Conservation (phyloP, 2,329 filamentous ascomycete species). For the Seiridium unicorne region DNA sequence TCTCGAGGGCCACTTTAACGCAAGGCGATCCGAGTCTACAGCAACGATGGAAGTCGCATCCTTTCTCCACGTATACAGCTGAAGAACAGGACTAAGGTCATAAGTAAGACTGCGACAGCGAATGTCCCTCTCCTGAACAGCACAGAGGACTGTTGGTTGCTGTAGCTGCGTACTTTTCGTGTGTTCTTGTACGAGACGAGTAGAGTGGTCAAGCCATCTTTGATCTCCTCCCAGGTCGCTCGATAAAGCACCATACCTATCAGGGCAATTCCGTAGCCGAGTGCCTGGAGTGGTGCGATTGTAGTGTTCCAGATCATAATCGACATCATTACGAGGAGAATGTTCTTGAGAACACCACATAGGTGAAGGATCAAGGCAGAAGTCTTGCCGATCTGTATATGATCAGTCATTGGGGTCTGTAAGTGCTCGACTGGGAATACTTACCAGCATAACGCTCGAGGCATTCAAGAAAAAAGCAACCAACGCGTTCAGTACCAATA, state of each 20-base stretch:
- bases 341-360: conserved; percentile 84
- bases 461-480: conserved; percentile 81
- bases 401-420: background rate
- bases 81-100: background rate
- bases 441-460: conserved; percentile 80
- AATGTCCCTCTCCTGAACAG: background rate
- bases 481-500: conserved; percentile 70
- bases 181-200: background rate
- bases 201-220: background rate
- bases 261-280: conserved; percentile 74
- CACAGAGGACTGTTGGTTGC: background rate
- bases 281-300: conserved; percentile 67
- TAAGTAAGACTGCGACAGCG: background rate
- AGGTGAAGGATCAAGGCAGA: conserved; percentile 84
- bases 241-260: conserved; percentile 50
- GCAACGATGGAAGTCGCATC: background rate
- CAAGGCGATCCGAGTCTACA: background rate
- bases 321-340: conserved; percentile 74
- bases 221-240: conserved; percentile 15
- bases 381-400: conserved; percentile 77
- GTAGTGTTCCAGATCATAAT: conserved; percentile 77
- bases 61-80: background rate
- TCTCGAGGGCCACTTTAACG: background rate
- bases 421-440: conserved; percentile 25
- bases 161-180: background rate